Evolutionary conservation across 2,329 filamentous ascomycete species (phyloP).

Genomic region (Aspergillus fischeri): DNA sequence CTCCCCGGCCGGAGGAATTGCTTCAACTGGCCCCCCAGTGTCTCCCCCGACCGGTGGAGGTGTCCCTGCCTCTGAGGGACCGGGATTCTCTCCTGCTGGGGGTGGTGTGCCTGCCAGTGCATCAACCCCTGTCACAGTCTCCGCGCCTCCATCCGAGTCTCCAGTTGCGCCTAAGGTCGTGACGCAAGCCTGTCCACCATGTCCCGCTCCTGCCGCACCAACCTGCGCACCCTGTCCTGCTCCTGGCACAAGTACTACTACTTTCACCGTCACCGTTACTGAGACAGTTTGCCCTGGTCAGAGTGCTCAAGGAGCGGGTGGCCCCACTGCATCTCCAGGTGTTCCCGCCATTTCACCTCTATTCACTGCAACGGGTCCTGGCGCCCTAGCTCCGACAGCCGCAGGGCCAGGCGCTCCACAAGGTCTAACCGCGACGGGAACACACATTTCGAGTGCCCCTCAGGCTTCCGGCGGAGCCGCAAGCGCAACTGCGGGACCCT

Average conservation of each 20-base stretch:
- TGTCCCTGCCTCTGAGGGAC: neutral
- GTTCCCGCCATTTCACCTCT: neutral
- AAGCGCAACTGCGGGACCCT: neutral
- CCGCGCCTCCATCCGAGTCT: neutral
- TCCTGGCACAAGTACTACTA: neutral
- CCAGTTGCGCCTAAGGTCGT: neutral
- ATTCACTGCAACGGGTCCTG: neutral
- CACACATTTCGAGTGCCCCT: neutral
- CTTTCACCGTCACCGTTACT: constrained; percentile 16
- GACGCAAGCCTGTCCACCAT: neutral
- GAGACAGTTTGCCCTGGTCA: neutral
- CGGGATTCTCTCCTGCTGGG: neutral
- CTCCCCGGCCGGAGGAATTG: neutral
- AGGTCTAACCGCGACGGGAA: neutral
- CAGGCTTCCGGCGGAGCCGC: neutral
- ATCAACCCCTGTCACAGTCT: too few species aligned
- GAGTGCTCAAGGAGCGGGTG: neutral
- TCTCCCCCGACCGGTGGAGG: neutral
- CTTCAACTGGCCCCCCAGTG: neutral
- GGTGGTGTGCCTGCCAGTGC: neutral
- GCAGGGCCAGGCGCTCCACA: neutral
- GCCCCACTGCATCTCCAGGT: neutral
- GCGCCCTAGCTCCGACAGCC: neutral
- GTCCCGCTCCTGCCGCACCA: neutral
- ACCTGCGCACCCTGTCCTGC: neutral